Conservation (phyloP, 2,329 filamentous ascomycete species). For the Exophiala alcalophila region DNA sequence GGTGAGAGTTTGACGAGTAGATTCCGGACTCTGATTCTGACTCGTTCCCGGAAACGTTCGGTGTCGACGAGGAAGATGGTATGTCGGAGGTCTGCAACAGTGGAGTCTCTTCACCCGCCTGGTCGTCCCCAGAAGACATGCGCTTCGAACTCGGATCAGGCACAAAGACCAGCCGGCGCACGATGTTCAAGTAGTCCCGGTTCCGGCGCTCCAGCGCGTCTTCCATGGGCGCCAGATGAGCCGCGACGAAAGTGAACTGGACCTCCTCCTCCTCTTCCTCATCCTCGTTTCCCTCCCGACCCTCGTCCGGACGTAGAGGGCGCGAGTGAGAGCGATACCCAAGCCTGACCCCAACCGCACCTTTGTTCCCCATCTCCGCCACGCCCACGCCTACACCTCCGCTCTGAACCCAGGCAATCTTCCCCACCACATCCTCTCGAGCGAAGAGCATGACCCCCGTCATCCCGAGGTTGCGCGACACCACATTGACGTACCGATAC, state of each 20-base stretch:
- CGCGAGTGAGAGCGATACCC: conserved; percentile 43
- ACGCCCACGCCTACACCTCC: conserved; percentile 81
- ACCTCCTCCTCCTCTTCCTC: conserved; percentile 31
- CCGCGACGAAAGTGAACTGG: conserved; percentile 75
- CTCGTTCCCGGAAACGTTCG: neutral
- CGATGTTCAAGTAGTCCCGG: conserved; percentile 82
- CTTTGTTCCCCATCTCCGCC: conserved; percentile 92
- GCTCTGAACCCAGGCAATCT: conserved; percentile 66
- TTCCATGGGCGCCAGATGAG: conserved; percentile 88
- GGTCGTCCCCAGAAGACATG: conserved; percentile 28
- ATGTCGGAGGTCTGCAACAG: conserved; percentile 20
- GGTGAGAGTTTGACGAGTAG: conserved; percentile 70
- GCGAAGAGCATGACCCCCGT: conserved; percentile 86
- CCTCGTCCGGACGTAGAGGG: neutral
- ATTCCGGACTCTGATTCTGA: conserved; percentile 45
- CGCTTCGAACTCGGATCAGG: conserved; percentile 12
- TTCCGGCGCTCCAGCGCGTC: conserved; percentile 72
- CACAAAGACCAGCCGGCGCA: conserved; percentile 72
- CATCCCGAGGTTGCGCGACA: conserved; percentile 77
- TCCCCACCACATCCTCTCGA: conserved; percentile 55
- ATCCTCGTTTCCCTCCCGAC: no score
- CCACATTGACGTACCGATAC: conserved; percentile 63
- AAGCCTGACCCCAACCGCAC: conserved; percentile 76
- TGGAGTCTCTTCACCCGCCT: conserved; percentile 46
- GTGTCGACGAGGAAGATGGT: conserved; percentile 32